Conservation (phyloP, 306 rosid genomes). For the Castanopsis chinensis region DNA sequence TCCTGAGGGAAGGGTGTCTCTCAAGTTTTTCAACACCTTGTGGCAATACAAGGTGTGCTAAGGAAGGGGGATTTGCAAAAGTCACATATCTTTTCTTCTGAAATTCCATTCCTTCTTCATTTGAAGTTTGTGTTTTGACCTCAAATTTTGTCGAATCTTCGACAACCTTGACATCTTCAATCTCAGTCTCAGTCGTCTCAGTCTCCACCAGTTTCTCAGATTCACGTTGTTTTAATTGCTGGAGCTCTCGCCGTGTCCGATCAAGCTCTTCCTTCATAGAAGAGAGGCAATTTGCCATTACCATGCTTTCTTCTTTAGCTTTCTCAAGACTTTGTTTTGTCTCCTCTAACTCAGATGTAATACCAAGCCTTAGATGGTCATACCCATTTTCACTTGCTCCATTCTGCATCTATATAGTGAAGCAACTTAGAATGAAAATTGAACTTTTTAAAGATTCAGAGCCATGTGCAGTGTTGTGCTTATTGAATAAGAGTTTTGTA, state of each 20-base stretch:
- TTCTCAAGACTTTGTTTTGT: conserved; percentile 65
- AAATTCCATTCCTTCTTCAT: conserved; percentile 48
- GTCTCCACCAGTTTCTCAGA: conserved; percentile 38
- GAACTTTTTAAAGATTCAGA: neutral
- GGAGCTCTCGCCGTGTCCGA: conserved; percentile 65
- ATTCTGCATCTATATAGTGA: conserved; percentile 34
- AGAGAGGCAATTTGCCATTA: conserved; percentile 67
- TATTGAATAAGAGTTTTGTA: too few species aligned
- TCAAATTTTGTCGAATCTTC: conserved; percentile 46
- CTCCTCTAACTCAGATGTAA: conserved; percentile 67
- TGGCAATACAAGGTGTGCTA: conserved; percentile 40
- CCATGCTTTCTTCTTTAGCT: conserved; percentile 72
- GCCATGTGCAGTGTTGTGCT: too few species aligned
- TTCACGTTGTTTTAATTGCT: conserved; percentile 42
- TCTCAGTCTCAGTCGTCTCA: conserved; percentile 46
- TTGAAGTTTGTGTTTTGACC: conserved; percentile 22
- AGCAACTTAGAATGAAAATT: neutral
- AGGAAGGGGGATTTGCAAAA: conserved; percentile 70
- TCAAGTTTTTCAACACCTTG: conserved; percentile 53
- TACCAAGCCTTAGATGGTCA: conserved; percentile 40
- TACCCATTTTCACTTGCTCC: conserved; percentile 39
- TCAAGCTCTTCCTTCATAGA: conserved; percentile 76
- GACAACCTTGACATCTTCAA: conserved; percentile 57
- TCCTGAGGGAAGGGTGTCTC: conserved; percentile 71
- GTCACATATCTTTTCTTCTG: conserved; percentile 92